Base-by-base conservation (phyloP, 2,329 filamentous ascomycete genomes). In the Podosphaera fusca region DNA sequence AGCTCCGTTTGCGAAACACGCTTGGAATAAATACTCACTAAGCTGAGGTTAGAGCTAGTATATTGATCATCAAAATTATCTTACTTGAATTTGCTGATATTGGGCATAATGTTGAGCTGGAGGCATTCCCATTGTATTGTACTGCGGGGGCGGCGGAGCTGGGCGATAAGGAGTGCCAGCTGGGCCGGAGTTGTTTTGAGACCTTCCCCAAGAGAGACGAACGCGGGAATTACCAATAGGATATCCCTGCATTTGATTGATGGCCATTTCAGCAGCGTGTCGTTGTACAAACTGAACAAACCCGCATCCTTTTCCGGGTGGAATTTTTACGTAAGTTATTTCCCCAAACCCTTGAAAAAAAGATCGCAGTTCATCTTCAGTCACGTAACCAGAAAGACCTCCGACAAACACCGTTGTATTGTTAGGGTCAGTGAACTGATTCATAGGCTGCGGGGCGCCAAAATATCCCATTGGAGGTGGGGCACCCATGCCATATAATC, bases 221-320 rank as follows among this genome's bases (percentile, higher is more conserved):
- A 98, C 92, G 63, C 92, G 88, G 52, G 90, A 96, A 77, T 98
- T 98, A 57, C 92, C 92, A 67, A 98, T 98, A 31, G 92, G 92
- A 70, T 98, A 98, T 60, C 92, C 92, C 73, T 98, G 92, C 92
- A 98, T 98, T 74, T 98, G 92, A 74, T 98, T 98, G 79, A 98
- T 98, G 64, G 92, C 92, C 92, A 98, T 98, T 75, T 98, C 92
- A 12, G 92, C 92, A 56, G 92, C 92, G 67, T 98, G 92, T 63
- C 92, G 88, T 74, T 98, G 92, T 58, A 98, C 92, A 66, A 98
- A 98, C 72, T 98, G 92, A 59, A 98, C 92, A 69, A 98, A 98
- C 58, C 92, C 92, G 68, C 92, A 98, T 64, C 92, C 92, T 80
- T 98, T 98, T 74, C 92, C 92, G 62, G 92, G 90, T 56, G 92